Conservation (phyloP, 345 rosid species). For the Gossypium stocksii region DNA sequence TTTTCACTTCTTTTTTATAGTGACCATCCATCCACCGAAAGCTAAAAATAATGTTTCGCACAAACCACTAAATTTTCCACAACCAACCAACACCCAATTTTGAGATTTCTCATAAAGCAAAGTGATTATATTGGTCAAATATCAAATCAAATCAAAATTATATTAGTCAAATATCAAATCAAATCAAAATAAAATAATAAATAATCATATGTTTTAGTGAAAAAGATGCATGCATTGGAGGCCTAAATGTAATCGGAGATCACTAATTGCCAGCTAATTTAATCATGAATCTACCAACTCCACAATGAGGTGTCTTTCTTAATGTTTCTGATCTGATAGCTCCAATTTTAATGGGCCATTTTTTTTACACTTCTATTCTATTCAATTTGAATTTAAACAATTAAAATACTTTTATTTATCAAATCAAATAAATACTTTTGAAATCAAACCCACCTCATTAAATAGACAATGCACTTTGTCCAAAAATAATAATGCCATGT, state of each 20-base stretch:
- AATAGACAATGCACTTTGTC: too few species aligned
- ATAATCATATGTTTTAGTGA: constrained; percentile 10
- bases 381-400: too few species aligned
- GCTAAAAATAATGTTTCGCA: not conserved
- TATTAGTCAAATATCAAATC: constrained; percentile 23
- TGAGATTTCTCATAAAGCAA: not conserved
- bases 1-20: not conserved
- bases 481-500: too few species aligned
- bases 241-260: constrained; percentile 18
- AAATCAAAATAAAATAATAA: not conserved
- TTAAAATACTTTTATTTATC: too few species aligned
- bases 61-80: not conserved
- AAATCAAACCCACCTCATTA: too few species aligned
- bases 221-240: not conserved
- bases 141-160: constrained; percentile 29
- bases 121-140: not conserved
- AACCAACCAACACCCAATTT: constrained; percentile 4
- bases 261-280: constrained; percentile 30
- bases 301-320: not conserved
- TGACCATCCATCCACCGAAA: not conserved
- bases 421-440: too few species aligned
- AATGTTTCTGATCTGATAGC: not conserved
- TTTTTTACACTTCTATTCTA: not conserved
- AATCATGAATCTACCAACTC: not conserved
- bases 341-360: not conserved